Conservation (phyloP, 495 filamentous ascomycete genomes). For the Talaromyces nanjingensis region DNA sequence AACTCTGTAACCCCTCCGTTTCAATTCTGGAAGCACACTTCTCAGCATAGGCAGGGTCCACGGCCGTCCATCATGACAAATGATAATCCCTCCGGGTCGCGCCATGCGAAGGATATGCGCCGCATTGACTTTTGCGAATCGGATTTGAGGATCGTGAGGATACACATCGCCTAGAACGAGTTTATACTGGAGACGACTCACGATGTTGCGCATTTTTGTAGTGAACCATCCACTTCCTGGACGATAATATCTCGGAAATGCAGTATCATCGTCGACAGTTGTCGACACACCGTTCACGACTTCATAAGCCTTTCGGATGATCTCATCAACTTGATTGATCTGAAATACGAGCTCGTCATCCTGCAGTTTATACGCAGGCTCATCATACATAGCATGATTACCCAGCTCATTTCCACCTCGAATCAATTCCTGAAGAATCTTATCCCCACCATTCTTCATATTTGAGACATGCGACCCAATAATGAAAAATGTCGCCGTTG, state of each 20-base stretch:
- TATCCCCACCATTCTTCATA: conserved; percentile 29
- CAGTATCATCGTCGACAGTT: conserved; percentile 11
- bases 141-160: conserved; percentile 78
- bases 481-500: conserved; percentile 69
- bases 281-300: conserved; percentile 16
- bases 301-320: conserved; percentile 50
- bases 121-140: conserved; percentile 61
- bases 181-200: conserved; percentile 50
- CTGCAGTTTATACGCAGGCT: conserved; percentile 49
- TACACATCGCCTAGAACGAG: conserved; percentile 76
- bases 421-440: conserved; percentile 54
- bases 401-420: conserved; percentile 61
- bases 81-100: conserved; percentile 65
- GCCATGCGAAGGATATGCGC: conserved; percentile 73
- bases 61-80: conserved; percentile 72
- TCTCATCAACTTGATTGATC: conserved; percentile 32
- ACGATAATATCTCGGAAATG: conserved; percentile 57
- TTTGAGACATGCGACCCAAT: conserved; percentile 68
- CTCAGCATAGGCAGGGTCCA: conserved; percentile 75
- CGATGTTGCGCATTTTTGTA: conserved; percentile 50
- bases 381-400: conserved; percentile 84
- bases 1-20: conserved; percentile 57
- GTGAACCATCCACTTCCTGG: conserved; percentile 80
- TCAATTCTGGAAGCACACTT: conserved; percentile 62
- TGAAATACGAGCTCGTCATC: conserved; percentile 29